Evolutionary conservation across 768 basidiomycete species (phyloP), one percentile per base, ranked within the genome.

Genomic region (Trametes cubensis): DNA sequence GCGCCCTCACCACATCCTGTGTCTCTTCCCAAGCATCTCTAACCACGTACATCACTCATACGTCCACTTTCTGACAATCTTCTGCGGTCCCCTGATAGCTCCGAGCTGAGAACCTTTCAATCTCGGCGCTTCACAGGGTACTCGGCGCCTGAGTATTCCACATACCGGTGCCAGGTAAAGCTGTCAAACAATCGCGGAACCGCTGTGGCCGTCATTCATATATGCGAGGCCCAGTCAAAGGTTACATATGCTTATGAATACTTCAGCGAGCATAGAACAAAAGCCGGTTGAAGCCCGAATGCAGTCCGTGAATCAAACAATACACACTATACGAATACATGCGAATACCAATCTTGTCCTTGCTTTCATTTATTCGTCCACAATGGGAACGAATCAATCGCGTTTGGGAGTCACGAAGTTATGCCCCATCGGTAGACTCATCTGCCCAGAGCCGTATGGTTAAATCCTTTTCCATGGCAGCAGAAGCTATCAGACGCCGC

Each of bases 391-490:
- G 34, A 11, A 2, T 11, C 28, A 34, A 11, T 11, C 34, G 34
- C 34, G 6, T 6, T 6, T 11, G 10, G 4, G 34, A 7, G 34
- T 34, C 34, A 7, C 11, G 34, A 34, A 10, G 10, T 49, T 26
- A 57, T 39, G 11, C 15, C 5, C 10, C 50, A 20, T 38, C 21
- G 5, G 23, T 20, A 17, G 56, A n/a, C 23, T 74, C 72, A 69
- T 90, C 86, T 58, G 80, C 77, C 95, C 95, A 97, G 17, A 98
- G 67, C 55, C 88, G 82, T 69, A 98, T 90, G 5, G 86, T 87
- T 62, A 91, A 75, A 67, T 96, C 95, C 66, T 93, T 93, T 67
- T 95, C 94, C 83, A 92, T 87, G 11, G 88, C 84, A n/a, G 91
- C 92, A 4, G 93, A 92, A 7, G 93, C 95, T 64, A 98, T 88